Evolutionary conservation across 768 basidiomycete species (phyloP).

Genomic region (Tricholoma matsutake): DNA sequence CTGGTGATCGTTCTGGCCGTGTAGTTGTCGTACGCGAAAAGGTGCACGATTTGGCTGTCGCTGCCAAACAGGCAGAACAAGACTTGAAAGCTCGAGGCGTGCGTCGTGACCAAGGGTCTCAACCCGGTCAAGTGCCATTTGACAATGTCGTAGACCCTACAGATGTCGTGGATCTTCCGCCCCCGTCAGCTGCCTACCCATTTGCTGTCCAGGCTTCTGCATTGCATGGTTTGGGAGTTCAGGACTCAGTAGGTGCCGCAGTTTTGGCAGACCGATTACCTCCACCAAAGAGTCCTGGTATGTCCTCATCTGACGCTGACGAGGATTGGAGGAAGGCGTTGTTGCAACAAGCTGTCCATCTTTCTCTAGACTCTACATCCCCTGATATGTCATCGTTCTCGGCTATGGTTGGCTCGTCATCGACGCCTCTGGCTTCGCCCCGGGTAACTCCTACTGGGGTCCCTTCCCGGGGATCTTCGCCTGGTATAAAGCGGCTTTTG

Average conservation of each 20-base stretch:
- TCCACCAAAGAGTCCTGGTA: conserved; percentile 58
- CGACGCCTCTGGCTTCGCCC: conserved; percentile 40
- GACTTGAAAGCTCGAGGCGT: conserved; percentile 59
- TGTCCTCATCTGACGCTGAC: conserved; percentile 51
- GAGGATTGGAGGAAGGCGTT: conserved; percentile 76
- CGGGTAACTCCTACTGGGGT: conserved; percentile 10
- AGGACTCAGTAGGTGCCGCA: conserved; percentile 73
- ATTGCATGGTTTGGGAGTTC: conserved; percentile 66
- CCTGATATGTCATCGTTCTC: conserved; percentile 48
- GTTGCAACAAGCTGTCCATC: conserved; percentile 74
- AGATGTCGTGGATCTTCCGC: conserved; percentile 77
- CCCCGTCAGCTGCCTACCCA: conserved; percentile 62
- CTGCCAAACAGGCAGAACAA: conserved; percentile 73
- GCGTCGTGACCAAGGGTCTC: conserved; percentile 44
- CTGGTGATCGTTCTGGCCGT: conserved; percentile 43
- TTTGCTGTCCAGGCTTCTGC: conserved; percentile 77
- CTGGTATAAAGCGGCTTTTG: conserved; percentile 29
- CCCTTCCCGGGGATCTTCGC: conserved; percentile 9
- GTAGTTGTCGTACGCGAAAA: conserved; percentile 85
- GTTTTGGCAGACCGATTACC: conserved; percentile 73
- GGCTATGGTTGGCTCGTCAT: conserved; percentile 29
- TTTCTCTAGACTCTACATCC: conserved; percentile 58
- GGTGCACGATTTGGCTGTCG: conserved; percentile 65
- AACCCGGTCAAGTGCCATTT: conserved; percentile 34
- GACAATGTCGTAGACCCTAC: conserved; percentile 78